Conservation (phyloP, 2,329 filamentous ascomycete species). For the Diaporthe eres region DNA sequence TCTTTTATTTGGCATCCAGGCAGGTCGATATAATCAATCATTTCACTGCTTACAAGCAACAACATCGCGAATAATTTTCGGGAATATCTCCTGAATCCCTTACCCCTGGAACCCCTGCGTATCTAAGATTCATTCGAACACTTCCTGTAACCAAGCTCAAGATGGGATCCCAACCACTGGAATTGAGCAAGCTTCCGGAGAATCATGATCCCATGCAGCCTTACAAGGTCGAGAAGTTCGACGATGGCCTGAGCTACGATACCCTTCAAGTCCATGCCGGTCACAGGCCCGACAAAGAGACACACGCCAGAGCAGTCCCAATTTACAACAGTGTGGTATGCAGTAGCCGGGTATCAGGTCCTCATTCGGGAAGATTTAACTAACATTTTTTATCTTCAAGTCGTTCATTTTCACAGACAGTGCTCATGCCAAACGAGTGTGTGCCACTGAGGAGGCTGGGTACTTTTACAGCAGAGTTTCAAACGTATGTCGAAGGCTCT, state of each 20-base stretch:
- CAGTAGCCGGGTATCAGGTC: accelerated
- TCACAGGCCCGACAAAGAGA: constrained; percentile 26
- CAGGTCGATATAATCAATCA: not conserved
- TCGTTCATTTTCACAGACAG: constrained; percentile 29
- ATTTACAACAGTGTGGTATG: constrained; percentile 26
- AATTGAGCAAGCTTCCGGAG: not conserved
- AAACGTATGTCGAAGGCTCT: not conserved
- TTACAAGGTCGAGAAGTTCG: constrained; percentile 20
- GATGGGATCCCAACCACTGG: constrained; percentile 6
- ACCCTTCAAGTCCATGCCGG: constrained; percentile 16
- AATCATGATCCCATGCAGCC: constrained; percentile 5
- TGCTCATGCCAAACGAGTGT: constrained; percentile 19
- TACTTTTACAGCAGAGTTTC: constrained; percentile 31
- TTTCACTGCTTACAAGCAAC: not conserved
- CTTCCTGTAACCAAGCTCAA: not conserved
- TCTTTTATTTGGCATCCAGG: not conserved
- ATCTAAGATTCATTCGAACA: not conserved
- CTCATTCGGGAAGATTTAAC: accelerated
- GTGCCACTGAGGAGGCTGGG: constrained; percentile 18
- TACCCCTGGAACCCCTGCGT: not conserved
- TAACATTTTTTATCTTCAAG: not conserved
- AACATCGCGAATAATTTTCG: not conserved
- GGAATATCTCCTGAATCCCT: not conserved
- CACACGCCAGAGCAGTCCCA: constrained; percentile 13
- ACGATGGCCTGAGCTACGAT: constrained; percentile 15